Evolutionary conservation across 108 stramenopile species (phyloP), one percentile per base, ranked within the genome.

Genomic region (Fistulifera pelliculosa): DNA sequence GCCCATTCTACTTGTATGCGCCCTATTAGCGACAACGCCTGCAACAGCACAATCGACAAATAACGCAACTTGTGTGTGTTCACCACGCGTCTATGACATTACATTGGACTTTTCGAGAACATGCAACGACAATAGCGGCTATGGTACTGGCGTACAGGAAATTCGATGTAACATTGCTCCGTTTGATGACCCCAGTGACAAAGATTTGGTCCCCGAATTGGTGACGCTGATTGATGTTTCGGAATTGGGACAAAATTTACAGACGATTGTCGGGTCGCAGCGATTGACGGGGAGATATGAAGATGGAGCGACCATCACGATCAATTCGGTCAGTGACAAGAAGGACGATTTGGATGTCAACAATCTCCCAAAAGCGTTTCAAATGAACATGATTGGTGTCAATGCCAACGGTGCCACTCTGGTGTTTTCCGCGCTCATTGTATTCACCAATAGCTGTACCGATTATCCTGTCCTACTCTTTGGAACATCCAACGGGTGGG

Each of bases 401-500:
- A 74, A 74, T 49, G 21, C 45, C 31, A 21, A 23, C 7, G 62
- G 45, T 0, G 49, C 64, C n/a, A 21, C 35, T 17, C 22, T 72
- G 8, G 45, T 66, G 23, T 57, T 61, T 48, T 55, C 62, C 12
- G 61, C 45, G 2, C 61, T 58, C 39, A 50, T 72, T 23, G 54
- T 52, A 19, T 72, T 61, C 52, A 66, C 60, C 16, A 66, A 66
- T 35, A 44, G 23, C 4, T 72, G 71, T 35, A 60, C 22, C 40
- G 42, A 41, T 16, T 66, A 62, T 28, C 71, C 64, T 0, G 60
- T 66, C 0, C 22, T 72, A n/a, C 18, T 26, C 17, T 38, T 40
- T 28, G 71, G 65, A 38, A 45, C 65, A 47, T 44, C 39, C 28
- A 51, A 52, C 49, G 71, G 71, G 14, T 72, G 71, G 71, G 47